These are phyloP conservation scores for Candida tropicalis DNA, from an alignment of 1,139 yeast species.

Conservation along the genomic window DNA sequence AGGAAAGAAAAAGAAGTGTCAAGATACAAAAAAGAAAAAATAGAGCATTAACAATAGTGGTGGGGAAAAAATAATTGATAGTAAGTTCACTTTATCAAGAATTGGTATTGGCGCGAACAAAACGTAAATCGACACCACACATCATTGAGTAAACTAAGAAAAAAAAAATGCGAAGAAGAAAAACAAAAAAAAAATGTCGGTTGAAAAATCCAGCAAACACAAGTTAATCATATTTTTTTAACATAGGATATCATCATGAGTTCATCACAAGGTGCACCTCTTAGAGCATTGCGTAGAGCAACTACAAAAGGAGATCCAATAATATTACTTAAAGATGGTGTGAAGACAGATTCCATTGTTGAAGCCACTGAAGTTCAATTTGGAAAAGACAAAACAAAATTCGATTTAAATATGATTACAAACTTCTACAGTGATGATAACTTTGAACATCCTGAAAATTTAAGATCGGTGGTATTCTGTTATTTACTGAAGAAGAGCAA, in stretches of 20 bases:
- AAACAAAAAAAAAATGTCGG: slow-evolving; percentile 4
- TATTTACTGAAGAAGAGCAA: slow-evolving; percentile 78
- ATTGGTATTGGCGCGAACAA: too few species aligned
- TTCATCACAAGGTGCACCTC: slow-evolving; percentile 14
- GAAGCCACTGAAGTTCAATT: slow-evolving; percentile 41
- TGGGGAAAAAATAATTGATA: slow-evolving; percentile 1
- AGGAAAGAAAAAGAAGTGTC: not conserved
- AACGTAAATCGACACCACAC: slow-evolving; percentile 4
- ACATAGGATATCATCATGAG: slow-evolving; percentile 4
- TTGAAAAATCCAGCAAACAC: slow-evolving; percentile 1
- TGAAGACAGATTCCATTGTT: slow-evolving; percentile 26
- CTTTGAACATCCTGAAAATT: slow-evolving; percentile 36
- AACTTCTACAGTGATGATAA: slow-evolving; percentile 58
- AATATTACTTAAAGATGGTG: slow-evolving; percentile 23
- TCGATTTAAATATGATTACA: slow-evolving; percentile 49
- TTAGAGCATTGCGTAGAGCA: slow-evolving; percentile 26
- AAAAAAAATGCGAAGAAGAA: slow-evolving; percentile 3
- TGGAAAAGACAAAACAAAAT: slow-evolving; percentile 24
- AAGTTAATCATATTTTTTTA: too few species aligned
- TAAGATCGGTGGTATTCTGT: slow-evolving; percentile 72
- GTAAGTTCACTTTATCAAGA: slow-evolving; percentile 1
- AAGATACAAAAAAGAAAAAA: too few species aligned
- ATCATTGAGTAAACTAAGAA: not conserved
- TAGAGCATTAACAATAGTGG: not conserved
- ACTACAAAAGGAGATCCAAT: slow-evolving; percentile 29